Evolutionary conservation across 108 stramenopile species (phyloP), one percentile per base, ranked within the genome.

Genomic region (Cylindrotheca closterium): DNA sequence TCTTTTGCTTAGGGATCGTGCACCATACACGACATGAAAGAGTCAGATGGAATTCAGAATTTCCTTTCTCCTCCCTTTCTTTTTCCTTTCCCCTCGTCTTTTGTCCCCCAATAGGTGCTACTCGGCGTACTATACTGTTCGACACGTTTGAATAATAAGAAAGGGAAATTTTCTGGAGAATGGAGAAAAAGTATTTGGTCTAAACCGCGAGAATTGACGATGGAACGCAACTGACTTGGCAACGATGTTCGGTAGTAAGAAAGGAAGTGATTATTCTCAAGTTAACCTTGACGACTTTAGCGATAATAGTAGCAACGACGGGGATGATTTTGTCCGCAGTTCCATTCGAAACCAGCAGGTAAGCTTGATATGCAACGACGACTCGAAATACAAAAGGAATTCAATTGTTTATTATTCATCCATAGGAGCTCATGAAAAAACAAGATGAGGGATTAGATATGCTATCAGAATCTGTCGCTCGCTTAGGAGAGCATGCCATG

Each of bases 381-480:
- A 5, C 1, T 5, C 22, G n/a, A n/a, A n/a, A n/a, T n/a, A n/a
- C 3, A 19, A 21, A 26, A 15, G 19, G 32, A 29, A 28, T 58
- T 74, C 31, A 15, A 45, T 10, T 23, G n/a, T 15, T 33, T 42
- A 0, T 63, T 2, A 27, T 50, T 70, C 55, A 22, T 26, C 61
- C 26, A 19, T 26, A 78, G 75, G 75, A 79, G 52, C 61, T 84
- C 37, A 73, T 94, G 71, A 71, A 77, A 65, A 57, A 86, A 42
- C 94, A 95, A 71, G 94, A 95, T 53, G 74, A 87, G 63, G 87
- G 88, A 4, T 62, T 95, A 27, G 90, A 93, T 67, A 79, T 90
- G 70, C 69, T 95, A 47, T 74, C 81, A 7, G 74, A 86, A 50
- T 74, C 81, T 22, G 88, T 91, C 7, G 60, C 78, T 30, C 88